Percentiles rank a stretch among this genome's conserved stretches.
Conservation (phyloP, 2,329 filamentous ascomycete genomes). For the Ambrosiella xylebori region DNA sequence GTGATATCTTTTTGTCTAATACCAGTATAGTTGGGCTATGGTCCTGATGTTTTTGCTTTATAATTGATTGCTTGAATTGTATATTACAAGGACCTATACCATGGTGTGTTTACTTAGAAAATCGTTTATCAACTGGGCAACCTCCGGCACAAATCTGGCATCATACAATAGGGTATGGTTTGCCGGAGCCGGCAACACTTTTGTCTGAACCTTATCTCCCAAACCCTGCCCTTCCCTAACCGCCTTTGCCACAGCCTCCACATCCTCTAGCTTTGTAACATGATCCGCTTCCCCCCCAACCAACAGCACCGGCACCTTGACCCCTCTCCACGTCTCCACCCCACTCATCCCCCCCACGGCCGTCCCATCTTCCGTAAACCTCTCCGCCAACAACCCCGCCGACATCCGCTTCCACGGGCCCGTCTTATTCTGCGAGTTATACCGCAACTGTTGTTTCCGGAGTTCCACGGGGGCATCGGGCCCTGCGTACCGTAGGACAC, state of each 20-base stretch:
- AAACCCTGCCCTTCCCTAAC: not conserved
- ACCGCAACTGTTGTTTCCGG: conserved; percentile 50
- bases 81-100: not conserved
- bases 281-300: conserved; percentile 62
- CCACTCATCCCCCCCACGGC: conserved; percentile 50
- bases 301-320: conserved; percentile 60
- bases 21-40: not conserved
- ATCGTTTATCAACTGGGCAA: conserved; percentile 44
- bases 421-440: conserved; percentile 70
- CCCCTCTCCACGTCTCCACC: conserved; percentile 50
- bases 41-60: not conserved
- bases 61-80: not conserved
- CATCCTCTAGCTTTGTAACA: conserved; percentile 54
- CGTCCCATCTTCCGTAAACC: conserved; percentile 35
- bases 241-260: conserved; percentile 43
- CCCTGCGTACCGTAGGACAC: conserved; percentile 64
- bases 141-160: conserved; percentile 53
- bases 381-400: conserved; percentile 41
- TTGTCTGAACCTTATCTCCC: conserved; percentile 43
- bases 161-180: conserved; percentile 75
- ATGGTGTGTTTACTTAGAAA: not conserved
- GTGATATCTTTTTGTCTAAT: not conserved
- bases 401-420: conserved; percentile 71
- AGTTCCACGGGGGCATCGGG: conserved; percentile 45
- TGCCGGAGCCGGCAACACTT: conserved; percentile 57